Conservation (phyloP, 345 rosid genomes). For the Salix viminalis region DNA sequence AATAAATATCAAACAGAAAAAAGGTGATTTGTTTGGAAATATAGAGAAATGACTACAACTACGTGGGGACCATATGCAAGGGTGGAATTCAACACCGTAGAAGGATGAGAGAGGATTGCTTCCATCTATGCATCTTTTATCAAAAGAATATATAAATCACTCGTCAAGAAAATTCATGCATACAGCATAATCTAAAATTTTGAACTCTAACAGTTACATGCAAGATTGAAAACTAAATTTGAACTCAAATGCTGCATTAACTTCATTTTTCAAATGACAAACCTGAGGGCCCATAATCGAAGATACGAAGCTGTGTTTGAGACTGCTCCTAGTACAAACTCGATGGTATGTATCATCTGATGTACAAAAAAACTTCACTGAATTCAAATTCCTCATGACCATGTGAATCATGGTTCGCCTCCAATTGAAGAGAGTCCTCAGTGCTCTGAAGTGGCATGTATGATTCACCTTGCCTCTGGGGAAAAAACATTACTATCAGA, state of each 20-base stretch:
- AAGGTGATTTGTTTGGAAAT: not conserved
- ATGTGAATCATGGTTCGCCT: constrained; percentile 52
- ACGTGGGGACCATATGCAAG: not conserved
- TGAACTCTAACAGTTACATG: not conserved
- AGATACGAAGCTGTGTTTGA: constrained; percentile 98
- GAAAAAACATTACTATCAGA: constrained; percentile 20
- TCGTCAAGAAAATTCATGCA: not conserved
- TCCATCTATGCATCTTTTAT: not conserved
- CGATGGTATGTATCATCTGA: constrained; percentile 94
- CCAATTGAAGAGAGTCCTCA: constrained; percentile 73
- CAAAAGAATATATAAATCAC: not conserved
- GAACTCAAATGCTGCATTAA: not conserved
- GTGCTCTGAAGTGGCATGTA: constrained; percentile 54
- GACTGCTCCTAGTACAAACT: constrained; percentile 96
- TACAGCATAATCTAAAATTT: not conserved
- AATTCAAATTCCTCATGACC: constrained; percentile 89
- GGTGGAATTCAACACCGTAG: not conserved
- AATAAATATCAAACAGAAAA: not conserved
- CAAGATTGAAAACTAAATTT: not conserved
- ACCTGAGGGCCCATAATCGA: constrained; percentile 97
- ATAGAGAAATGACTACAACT: not conserved
- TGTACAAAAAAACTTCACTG: constrained; percentile 95
- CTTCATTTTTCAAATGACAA: constrained; percentile 3
- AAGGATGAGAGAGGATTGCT: not conserved
- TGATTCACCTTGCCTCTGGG: constrained; percentile 76